Base-by-base conservation (phyloP, 2,329 filamentous ascomycete species). In the Alternaria triticimaculans region DNA sequence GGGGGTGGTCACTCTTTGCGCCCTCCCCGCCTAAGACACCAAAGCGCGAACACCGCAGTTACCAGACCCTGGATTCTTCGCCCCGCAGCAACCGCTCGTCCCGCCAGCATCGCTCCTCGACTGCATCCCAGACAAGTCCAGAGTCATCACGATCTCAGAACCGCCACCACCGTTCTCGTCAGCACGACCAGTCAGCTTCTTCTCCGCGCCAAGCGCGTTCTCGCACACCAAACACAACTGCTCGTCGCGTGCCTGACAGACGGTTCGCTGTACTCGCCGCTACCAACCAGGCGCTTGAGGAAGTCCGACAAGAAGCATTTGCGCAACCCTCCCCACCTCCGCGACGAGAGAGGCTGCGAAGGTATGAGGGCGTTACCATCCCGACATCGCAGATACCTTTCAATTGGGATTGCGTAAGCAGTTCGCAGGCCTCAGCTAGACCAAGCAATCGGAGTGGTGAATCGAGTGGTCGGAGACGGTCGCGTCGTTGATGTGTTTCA, bases 261-360 rank as follows among this genome's bases (percentile, higher is more conserved):
- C 74, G 78, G n/a, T 80, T 80, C 46, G 78, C 78, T 26, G 78
- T 80, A 2, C 72, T 78, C 15, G 78, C 78, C 45, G 77, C 77
- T 6, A 80, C 78, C 5, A 79, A 79, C 45, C 73, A 75, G 43
- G 78, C 78, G 8, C 72, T 79, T 5, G 77, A 80, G 48, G 71
- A 77, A 18, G 67, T 80, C 3, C 68, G 78, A 3, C 74, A 75
- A 9, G 78, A 80, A 63, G 78, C 78, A 0, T 79, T 80, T 68
- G 66, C 75, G 18, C 74, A 76, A 26, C 68, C 77, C 0, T 77
- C 78, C 11, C 76, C 78, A 28, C 77, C 77, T 14, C 76, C 75
- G 15, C 65, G 73, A 20, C 65, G 73, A 28, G 72, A 77, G n/a
- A 68, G 77, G 30, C 51, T 79, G 60, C 66, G 75, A 49, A 65